Base-by-base conservation (phyloP, 495 filamentous ascomycete species). In the Aspergillus diversus region DNA sequence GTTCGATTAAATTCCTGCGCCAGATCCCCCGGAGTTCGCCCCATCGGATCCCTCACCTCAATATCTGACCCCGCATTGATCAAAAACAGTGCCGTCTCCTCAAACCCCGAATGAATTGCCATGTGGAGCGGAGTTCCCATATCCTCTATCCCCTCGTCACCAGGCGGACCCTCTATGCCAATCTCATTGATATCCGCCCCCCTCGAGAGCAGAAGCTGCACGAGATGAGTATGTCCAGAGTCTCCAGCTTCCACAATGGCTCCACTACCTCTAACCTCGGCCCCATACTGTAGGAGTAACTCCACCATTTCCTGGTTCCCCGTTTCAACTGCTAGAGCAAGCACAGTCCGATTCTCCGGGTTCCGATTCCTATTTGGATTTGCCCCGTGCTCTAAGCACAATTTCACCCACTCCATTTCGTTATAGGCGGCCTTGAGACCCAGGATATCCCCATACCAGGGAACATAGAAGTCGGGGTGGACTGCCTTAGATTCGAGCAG, bases 101-200 rank as follows among this genome's bases (percentile, higher is more conserved):
- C 54, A 51, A 54, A 43, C 32, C 59, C 49, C 35, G 53, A 11
- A 7, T 8, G 5, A 34, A 51, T 51, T 31, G 49, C 59, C 32
- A 54, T 32, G 42, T 61, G 59, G 42, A 61, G 59, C n/a, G 59
- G 32, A n/a, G 33, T 61, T 31, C 59, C 59, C 27, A 61, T 54
- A 42, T 61, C 50, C 37, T 51, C 50, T 33, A 39, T 31, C 33
- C 11, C 16, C 50, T 43, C 49, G 47, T 21, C 33, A 17, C 49
- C 50, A 5, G 35, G 35, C 11, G 59, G 59, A 35, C 49, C 48
- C 35, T 55, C 16, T 12, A 55, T 53, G 11, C 59, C 59, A 43
- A 61, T 35, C 27, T 61, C 59, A 37, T 61, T 27, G 31, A 61
- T 61, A 61, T 64, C 52, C 7, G 57, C 61, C 37, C 65, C 65